phyloP scores from a whole-genome alignment of 75 land plant genomes.

The Pinus tabuliformis region DNA sequence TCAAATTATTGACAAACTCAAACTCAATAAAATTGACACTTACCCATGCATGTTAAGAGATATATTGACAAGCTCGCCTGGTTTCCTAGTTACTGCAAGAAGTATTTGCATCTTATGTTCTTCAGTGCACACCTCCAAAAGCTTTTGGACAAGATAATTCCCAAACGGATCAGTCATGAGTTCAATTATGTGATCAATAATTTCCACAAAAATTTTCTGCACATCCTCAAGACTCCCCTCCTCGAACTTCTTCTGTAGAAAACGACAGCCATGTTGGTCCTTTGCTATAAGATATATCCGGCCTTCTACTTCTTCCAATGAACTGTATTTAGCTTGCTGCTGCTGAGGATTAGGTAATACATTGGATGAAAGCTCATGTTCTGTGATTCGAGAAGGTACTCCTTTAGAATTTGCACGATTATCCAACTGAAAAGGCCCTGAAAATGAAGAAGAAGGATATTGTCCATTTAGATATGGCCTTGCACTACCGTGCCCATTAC shows the following conservation, averaged over 20 bases:
- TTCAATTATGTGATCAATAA: constrained; percentile 60
- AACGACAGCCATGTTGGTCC: constrained; percentile 83
- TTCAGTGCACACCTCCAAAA: constrained; percentile 72
- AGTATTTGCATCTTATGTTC: constrained; percentile 62
- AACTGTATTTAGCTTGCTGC: constrained; percentile 35
- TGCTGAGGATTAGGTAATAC: neutral
- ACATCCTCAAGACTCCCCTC: constrained; percentile 62
- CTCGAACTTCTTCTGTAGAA: constrained; percentile 56
- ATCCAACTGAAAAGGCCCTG: constrained; percentile 8
- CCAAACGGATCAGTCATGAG: constrained; percentile 87
- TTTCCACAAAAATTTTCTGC: constrained; percentile 58
- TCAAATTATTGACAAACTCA: neutral
- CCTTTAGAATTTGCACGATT: constrained; percentile 13
- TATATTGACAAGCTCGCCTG: constrained; percentile 31
- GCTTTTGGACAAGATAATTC: constrained; percentile 83
- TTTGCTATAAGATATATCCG: constrained; percentile 61
- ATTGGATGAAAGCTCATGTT: constrained; percentile 3
- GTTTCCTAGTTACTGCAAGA: constrained; percentile 34
- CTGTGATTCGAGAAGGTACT: constrained; percentile 6
- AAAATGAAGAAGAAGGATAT: neutral
- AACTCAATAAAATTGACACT: neutral
- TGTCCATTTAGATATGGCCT: neutral
- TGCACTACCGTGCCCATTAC: neutral
- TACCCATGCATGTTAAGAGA: constrained; percentile 55
- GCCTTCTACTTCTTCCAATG: constrained; percentile 55